Percentiles rank a stretch among this genome's conserved stretches.
phyloP scores from a whole-genome alignment of 2,329 filamentous ascomycete genomes.

The Cladosporium sp. region DNA sequence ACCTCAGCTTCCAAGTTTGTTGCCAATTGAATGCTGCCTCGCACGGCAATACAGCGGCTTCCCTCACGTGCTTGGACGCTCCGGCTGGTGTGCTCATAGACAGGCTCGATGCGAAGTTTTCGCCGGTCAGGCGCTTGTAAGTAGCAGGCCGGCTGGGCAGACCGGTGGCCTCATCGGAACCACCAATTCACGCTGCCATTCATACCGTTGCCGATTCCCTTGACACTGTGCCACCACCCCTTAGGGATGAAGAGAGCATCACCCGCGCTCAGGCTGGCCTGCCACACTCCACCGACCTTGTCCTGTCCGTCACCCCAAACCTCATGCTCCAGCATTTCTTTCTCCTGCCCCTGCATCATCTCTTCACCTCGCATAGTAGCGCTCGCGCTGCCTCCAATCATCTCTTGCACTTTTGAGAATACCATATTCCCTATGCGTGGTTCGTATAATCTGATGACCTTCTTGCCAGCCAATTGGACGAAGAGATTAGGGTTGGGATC shows the following conservation, averaged over 20 bases:
- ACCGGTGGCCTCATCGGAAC: conserved; percentile 53
- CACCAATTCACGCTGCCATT: conserved; percentile 71
- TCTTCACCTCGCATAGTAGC: conserved; percentile 65
- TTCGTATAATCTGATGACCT: conserved; percentile 64
- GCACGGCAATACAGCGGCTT: too few species aligned
- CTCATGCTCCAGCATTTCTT: conserved; percentile 56
- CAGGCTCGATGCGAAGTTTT: too few species aligned
- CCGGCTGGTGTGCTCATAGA: too few species aligned
- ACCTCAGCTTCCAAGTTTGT: too few species aligned
- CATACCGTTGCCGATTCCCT: conserved; percentile 52
- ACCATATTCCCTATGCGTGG: conserved; percentile 58
- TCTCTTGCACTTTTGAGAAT: conserved; percentile 50
- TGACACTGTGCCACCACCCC: conserved; percentile 84
- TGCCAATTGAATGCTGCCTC: too few species aligned
- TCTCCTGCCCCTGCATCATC: conserved; percentile 84
- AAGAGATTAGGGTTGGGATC: conserved; percentile 95
- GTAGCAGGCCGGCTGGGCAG: too few species aligned
- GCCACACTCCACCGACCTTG: conserved; percentile 18
- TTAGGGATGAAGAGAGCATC: conserved; percentile 74
- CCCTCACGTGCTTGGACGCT: too few species aligned
- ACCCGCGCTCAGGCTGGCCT: conserved; percentile 49
- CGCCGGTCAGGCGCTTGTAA: too few species aligned
- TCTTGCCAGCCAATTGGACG: conserved; percentile 69
- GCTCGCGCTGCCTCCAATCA: conserved; percentile 32
- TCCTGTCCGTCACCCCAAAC: conserved; percentile 55